These are phyloP conservation scores for Microcos paniculata DNA, from an alignment of 345 rosid genomes.

Conservation along the genomic window DNA sequence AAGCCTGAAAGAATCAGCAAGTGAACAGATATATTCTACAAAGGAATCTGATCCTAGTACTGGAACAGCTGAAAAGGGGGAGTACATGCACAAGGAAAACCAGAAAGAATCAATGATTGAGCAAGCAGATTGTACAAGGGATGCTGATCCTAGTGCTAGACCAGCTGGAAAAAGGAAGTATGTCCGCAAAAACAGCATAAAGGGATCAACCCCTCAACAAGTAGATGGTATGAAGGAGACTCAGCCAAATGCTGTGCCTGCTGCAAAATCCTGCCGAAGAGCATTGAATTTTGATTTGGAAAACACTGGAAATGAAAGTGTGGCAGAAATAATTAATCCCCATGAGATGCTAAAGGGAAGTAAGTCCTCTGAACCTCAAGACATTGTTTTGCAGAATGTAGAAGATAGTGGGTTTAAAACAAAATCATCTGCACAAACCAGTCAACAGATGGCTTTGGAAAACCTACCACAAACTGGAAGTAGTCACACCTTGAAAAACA, in stretches of 20 bases:
- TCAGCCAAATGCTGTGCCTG: neutral
- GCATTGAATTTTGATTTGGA: slow-evolving; percentile 57
- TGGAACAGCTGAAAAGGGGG: slow-evolving; percentile 32
- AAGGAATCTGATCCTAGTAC: neutral
- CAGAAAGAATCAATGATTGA: slow-evolving; percentile 40
- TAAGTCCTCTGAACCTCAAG: slow-evolving; percentile 23
- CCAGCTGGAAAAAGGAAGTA: slow-evolving; percentile 41
- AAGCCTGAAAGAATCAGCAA: slow-evolving; percentile 41
- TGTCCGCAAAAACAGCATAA: slow-evolving; percentile 31
- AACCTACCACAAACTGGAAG: slow-evolving; percentile 27
- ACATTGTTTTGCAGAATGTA: slow-evolving; percentile 21
- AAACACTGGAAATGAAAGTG: slow-evolving; percentile 26
- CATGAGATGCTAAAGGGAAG: slow-evolving; percentile 24
- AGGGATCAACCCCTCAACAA: slow-evolving; percentile 41
- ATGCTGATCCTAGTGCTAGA: slow-evolving; percentile 18
- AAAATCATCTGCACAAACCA: slow-evolving; percentile 26
- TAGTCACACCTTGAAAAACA: slow-evolving; percentile 29
- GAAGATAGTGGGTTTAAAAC: slow-evolving; percentile 21
- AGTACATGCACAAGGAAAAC: slow-evolving; percentile 33
- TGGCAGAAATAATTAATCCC: slow-evolving; percentile 16
- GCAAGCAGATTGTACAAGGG: slow-evolving; percentile 25
- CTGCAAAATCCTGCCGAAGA: slow-evolving; percentile 49
- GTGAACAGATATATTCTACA: slow-evolving; percentile 25
- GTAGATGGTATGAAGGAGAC: slow-evolving; percentile 12
- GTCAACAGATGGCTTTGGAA: slow-evolving; percentile 31